Percentiles rank a stretch among this genome's conserved stretches.
Evolutionary conservation across 257 asterid genomes (phyloP).

Genomic region (Hygrophila difformis): DNA sequence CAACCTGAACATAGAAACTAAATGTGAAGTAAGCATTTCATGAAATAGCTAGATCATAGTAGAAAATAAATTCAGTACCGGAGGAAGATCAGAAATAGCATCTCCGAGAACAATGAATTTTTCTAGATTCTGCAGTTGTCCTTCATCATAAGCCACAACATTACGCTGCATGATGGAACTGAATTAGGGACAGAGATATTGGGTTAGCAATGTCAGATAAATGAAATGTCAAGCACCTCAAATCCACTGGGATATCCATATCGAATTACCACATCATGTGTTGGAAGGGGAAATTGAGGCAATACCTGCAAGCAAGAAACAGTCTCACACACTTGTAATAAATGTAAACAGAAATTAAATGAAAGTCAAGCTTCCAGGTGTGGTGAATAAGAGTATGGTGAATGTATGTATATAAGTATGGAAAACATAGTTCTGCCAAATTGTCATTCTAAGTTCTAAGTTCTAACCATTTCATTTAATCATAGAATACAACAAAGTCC

Average conservation of each 20-base stretch:
- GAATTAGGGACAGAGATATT: slow-evolving; percentile 12
- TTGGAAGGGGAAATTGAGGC: slow-evolving; percentile 50
- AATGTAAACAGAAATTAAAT: slow-evolving; percentile 5
- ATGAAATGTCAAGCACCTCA: slow-evolving; percentile 30
- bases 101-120: slow-evolving; percentile 28
- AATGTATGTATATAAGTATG: too few relatives aligned
- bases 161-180: slow-evolving; percentile 33
- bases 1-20: slow-evolving; percentile 26
- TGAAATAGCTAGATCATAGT: slow-evolving; percentile 12
- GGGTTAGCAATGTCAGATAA: not conserved
- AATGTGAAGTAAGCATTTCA: slow-evolving; percentile 9
- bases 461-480: not conserved
- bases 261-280: slow-evolving; percentile 36
- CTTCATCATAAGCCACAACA: slow-evolving; percentile 48
- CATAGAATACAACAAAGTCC: not conserved
- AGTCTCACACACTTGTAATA: slow-evolving; percentile 11
- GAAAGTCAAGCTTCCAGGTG: not conserved
- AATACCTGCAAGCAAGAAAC: slow-evolving; percentile 25
- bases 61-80: slow-evolving; percentile 20
- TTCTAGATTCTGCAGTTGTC: slow-evolving; percentile 29
- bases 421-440: too few relatives aligned
- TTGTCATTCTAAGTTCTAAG: too few relatives aligned
- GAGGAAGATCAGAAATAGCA: slow-evolving; percentile 49
- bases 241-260: slow-evolving; percentile 38
- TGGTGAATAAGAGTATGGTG: too few relatives aligned